Evolutionary conservation across 306 rosid species (phyloP), one percentile per base, ranked within the genome.

Genomic region (Glycyrrhiza uralensis): DNA sequence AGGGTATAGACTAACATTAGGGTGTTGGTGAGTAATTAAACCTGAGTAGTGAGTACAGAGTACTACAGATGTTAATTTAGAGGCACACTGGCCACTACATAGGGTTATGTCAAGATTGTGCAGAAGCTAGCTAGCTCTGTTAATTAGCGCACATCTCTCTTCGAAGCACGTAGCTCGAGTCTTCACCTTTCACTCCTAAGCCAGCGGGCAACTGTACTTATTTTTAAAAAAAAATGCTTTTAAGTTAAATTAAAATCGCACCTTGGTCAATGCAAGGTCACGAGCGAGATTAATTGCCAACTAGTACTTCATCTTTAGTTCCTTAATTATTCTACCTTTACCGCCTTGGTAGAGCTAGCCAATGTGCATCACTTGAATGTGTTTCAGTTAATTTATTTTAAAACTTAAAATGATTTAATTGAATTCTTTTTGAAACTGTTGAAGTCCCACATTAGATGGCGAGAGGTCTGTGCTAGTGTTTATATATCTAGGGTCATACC

Each of bases 101-200:
- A 18, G 65, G 35, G 65, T 52, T 51, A 52, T 75, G 17, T 50
- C 73, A 19, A 49, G 50, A 33, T 33, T 51, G 9, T 14, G 14
- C 65, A 69, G 49, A 38, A 59, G 10, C 65, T 57, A 57, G n/a
- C 24, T 30, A 57, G 64, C 30, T 39, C 29, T 59, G 35, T 38
- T 59, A 36, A 74, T 63, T 63, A 61, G 56, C 30, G 42, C 78
- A 63, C 60, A 72, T 19, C 2, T 62, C 63, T 58, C 32, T 36
- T 11, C n/a, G 20, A 60, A 74, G 64, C 71, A 63, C 72, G 46
- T 36, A 28, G 58, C 65, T 74, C 79, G 44, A 52, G 65, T 63
- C 70, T 72, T 72, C 61, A 45, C 51, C 46, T 59, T 58, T 58
- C 77, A 44, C 69, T 45, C 69, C 58, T 72, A 57, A 71, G 28